Conservation (phyloP, 768 basidiomycete genomes). For the Agrocybe chaxingu region DNA sequence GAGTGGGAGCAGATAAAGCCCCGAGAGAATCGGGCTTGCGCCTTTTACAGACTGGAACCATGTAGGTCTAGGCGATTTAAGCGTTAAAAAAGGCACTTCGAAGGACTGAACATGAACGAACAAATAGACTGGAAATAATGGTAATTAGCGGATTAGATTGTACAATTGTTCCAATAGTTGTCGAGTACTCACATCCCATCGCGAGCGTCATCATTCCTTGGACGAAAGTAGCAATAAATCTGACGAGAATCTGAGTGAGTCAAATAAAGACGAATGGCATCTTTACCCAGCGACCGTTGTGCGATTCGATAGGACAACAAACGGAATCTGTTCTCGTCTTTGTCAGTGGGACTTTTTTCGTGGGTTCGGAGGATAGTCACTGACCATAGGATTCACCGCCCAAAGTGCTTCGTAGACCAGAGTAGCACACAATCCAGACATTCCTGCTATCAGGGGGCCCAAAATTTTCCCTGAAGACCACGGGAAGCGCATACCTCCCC, state of each 20-base stretch:
- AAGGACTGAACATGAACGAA: background rate
- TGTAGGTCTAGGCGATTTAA: slow-evolving; percentile 5
- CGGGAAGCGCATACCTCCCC: too few species aligned
- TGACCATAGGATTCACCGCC: too few species aligned
- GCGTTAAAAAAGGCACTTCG: too few species aligned
- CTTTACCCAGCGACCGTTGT: slow-evolving; percentile 10
- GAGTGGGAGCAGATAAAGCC: slow-evolving; percentile 30
- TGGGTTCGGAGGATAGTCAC: too few species aligned
- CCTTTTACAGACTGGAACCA: slow-evolving; percentile 36
- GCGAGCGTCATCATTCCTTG: slow-evolving; percentile 15
- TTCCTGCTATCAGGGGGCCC: too few species aligned
- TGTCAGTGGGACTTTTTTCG: too few species aligned
- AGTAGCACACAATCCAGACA: too few species aligned
- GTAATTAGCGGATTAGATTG: background rate
- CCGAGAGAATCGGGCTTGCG: slow-evolving; percentile 30
- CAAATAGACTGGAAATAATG: slow-evolving; percentile 10
- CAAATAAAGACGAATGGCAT: background rate
- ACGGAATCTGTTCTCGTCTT: too few species aligned
- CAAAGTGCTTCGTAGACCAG: too few species aligned
- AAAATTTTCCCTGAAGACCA: too few species aligned
- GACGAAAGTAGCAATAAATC: slow-evolving; percentile 11
- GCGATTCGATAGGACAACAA: slow-evolving; percentile 1
- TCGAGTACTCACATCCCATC: slow-evolving; percentile 8
- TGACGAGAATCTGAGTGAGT: background rate
- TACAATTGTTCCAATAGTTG: background rate